Percentiles rank a stretch among this genome's conserved stretches.
These are phyloP conservation scores for Candida stauntonica DNA, from an alignment of 805 yeast species.

Conservation along the genomic window DNA sequence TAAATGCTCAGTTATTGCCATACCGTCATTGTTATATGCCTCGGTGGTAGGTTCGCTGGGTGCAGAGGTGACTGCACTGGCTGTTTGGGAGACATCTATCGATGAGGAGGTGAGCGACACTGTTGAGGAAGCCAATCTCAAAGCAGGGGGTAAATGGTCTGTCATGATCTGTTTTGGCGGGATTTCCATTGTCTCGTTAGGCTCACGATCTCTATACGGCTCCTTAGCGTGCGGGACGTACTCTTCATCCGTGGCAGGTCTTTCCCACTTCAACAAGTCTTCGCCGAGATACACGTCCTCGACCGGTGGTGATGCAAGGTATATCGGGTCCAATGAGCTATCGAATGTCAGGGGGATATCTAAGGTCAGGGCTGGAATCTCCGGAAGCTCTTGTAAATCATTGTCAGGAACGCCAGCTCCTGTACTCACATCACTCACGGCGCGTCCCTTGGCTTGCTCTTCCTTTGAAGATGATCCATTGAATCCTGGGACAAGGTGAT, in stretches of 20 bases:
- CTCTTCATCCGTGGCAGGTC: constrained; percentile 1
- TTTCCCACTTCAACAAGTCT: constrained; percentile 3
- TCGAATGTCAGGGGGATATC: background rate
- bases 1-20: too few species aligned
- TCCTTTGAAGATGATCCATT: constrained; percentile 1
- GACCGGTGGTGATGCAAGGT: constrained; percentile 1
- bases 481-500: constrained; percentile 7
- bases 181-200: constrained; percentile 6
- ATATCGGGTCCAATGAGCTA: background rate
- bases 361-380: background rate
- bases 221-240: constrained; percentile 3
- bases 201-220: constrained; percentile 7
- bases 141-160: constrained; percentile 1
- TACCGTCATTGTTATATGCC: too few species aligned
- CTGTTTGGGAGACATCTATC: too few species aligned
- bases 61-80: too few species aligned
- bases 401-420: too few species aligned
- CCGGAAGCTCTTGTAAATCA: background rate
- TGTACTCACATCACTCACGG: too few species aligned
- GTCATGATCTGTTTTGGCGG: constrained; percentile 7
- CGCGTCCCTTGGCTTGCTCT: too few species aligned
- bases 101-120: too few species aligned
- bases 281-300: background rate
- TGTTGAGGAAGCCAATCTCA: background rate
- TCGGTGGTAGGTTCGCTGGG: too few species aligned